These are phyloP conservation scores for Blumeria graminis DNA, from an alignment of 2,329 filamentous ascomycete species.

Conservation along the genomic window DNA sequence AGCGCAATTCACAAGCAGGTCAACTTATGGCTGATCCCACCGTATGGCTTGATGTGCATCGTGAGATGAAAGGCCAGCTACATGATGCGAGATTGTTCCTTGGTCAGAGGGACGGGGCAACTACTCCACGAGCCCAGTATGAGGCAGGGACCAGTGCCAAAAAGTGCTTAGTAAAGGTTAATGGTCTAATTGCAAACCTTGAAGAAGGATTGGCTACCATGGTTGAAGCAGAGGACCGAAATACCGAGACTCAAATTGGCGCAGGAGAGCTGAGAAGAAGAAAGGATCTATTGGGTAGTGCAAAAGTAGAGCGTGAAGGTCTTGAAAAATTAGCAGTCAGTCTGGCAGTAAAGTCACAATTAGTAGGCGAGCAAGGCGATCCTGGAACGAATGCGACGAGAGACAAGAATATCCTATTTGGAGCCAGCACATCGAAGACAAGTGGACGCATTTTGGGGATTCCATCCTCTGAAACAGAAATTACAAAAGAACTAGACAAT, in stretches of 20 bases:
- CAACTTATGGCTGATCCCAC: slow-evolving; percentile 12
- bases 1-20: slow-evolving; percentile 9
- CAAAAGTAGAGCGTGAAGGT: slow-evolving; percentile 50
- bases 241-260: slow-evolving; percentile 23
- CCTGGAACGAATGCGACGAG: slow-evolving; percentile 12
- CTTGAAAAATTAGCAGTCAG: slow-evolving; percentile 48
- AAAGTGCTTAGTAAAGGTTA: slow-evolving; percentile 43
- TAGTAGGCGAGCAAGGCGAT: slow-evolving; percentile 4
- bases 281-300: slow-evolving; percentile 43
- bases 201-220: slow-evolving; percentile 38
- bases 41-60: slow-evolving; percentile 54
- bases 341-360: slow-evolving; percentile 23
- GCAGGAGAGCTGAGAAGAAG: slow-evolving; percentile 52
- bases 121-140: slow-evolving; percentile 25
- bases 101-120: slow-evolving; percentile 41
- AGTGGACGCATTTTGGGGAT: slow-evolving; percentile 47
- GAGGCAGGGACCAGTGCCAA: slow-evolving; percentile 55
- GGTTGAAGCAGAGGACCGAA: slow-evolving; percentile 21
- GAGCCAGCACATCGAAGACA: slow-evolving; percentile 15
- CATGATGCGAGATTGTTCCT: slow-evolving; percentile 41
- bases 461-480: slow-evolving; percentile 49
- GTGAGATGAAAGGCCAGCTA: slow-evolving; percentile 46
- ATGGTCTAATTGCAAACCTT: slow-evolving; percentile 35
- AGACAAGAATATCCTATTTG: slow-evolving; percentile 24
- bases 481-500: slow-evolving; percentile 56